phyloP scores from a whole-genome alignment of 805 yeast genomes.

The Hanseniaspora thailandica region DNA sequence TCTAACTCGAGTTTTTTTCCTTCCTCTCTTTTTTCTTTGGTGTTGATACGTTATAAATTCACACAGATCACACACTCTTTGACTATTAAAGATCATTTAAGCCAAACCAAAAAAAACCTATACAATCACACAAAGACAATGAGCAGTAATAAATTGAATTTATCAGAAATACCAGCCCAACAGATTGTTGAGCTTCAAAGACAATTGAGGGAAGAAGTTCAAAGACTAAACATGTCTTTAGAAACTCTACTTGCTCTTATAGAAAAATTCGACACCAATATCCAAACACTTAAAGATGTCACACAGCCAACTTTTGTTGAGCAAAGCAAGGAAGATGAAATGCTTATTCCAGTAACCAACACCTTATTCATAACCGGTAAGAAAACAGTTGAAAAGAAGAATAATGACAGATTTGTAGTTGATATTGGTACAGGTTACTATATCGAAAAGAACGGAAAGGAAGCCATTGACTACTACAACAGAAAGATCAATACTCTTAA shows the following conservation, averaged over 20 bases:
- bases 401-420: slow-evolving; percentile 62
- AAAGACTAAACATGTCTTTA: slow-evolving; percentile 72
- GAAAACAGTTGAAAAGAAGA: slow-evolving; percentile 30
- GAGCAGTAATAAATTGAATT: slow-evolving; percentile 38
- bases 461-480: slow-evolving; percentile 61
- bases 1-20: no score
- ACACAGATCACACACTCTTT: neutral
- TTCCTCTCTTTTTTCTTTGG: no score
- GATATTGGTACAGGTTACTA: slow-evolving; percentile 96
- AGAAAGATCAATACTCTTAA: slow-evolving; percentile 60
- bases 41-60: no score
- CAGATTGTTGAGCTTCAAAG: slow-evolving; percentile 76
- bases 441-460: slow-evolving; percentile 62
- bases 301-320: slow-evolving; percentile 24
- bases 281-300: slow-evolving; percentile 51
- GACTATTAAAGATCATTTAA: no score
- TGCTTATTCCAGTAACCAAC: slow-evolving; percentile 78
- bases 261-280: slow-evolving; percentile 69
- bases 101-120: no score
- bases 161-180: slow-evolving; percentile 62
- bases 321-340: slow-evolving; percentile 34
- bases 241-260: slow-evolving; percentile 77
- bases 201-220: slow-evolving; percentile 72
- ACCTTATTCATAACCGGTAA: slow-evolving; percentile 84
- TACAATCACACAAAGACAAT: no score